Conservation (phyloP, 2,329 filamentous ascomycete genomes). For the Arthroderma sp. region DNA sequence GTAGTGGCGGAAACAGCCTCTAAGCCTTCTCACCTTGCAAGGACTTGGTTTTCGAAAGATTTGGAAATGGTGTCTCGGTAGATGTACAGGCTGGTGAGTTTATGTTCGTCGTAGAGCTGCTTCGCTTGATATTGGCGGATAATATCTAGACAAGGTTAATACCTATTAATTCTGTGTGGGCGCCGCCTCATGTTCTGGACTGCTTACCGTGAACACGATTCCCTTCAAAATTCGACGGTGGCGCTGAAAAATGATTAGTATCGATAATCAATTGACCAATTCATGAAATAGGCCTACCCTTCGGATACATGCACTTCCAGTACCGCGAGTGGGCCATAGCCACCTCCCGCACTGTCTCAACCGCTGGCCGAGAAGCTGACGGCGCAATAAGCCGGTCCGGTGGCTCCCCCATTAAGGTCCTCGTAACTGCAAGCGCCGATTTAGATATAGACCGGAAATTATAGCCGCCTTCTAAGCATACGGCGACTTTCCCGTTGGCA, state of each 20-base stretch:
- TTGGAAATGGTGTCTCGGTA: constrained; percentile 60
- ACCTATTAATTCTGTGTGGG: neutral
- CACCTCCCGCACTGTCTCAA: constrained; percentile 47
- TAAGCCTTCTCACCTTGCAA: constrained; percentile 52
- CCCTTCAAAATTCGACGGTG: constrained; percentile 21
- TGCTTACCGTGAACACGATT: constrained; percentile 51
- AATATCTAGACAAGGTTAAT: constrained; percentile 43
- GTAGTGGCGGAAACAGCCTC: neutral
- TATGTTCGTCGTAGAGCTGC: constrained; percentile 56
- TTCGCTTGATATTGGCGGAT: constrained; percentile 66
- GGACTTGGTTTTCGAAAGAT: constrained; percentile 73
- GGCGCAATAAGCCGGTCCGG: constrained; percentile 49
- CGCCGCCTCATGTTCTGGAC: neutral
- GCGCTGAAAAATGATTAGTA: constrained; percentile 12
- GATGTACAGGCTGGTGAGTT: constrained; percentile 71
- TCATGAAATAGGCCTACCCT: constrained; percentile 28
- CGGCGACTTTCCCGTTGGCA: constrained; percentile 75
- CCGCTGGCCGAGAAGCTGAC: constrained; percentile 39
- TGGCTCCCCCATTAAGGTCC: constrained; percentile 89
- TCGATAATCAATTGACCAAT: neutral
- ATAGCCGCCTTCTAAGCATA: constrained; percentile 92
- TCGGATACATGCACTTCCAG: constrained; percentile 80
- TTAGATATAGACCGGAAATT: constrained; percentile 86
- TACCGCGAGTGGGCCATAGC: constrained; percentile 51
- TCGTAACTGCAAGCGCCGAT: constrained; percentile 81